Evolutionary conservation across 2,329 filamentous ascomycete species (phyloP).

Genomic region (Penicillium capsulatum): DNA sequence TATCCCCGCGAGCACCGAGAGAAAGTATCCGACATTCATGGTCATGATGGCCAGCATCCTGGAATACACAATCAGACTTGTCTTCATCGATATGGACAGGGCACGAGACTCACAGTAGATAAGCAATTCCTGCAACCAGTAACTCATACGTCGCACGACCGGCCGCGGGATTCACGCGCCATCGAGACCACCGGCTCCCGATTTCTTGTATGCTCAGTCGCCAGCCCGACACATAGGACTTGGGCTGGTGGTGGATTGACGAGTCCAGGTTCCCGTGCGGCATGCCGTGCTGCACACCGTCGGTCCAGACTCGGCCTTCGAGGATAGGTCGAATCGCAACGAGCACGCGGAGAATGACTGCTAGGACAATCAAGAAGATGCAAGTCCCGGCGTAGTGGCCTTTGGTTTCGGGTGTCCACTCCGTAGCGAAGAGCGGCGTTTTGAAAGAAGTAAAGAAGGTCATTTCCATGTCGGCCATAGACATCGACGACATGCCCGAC

Average conservation of each 20-base stretch:
- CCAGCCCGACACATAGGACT: conserved; percentile 5
- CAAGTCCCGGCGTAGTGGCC: conserved; percentile 80
- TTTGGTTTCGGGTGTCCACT: conserved; percentile 65
- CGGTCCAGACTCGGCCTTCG: conserved; percentile 36
- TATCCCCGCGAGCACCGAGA: conserved; percentile 68
- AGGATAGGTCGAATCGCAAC: conserved; percentile 61
- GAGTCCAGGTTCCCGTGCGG: conserved; percentile 2
- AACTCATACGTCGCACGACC: conserved; percentile 66
- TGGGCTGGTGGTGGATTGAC: background rate
- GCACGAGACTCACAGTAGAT: conserved; percentile 66
- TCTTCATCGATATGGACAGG: conserved; percentile 32
- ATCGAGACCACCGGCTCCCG: conserved; percentile 38
- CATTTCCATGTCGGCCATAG: conserved; percentile 24
- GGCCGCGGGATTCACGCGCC: conserved; percentile 75
- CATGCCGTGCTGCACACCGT: conserved; percentile 11
- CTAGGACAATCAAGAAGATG: conserved; percentile 78
- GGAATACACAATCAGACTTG: background rate
- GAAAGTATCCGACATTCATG: conserved; percentile 75
- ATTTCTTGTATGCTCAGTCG: conserved; percentile 16
- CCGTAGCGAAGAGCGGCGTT: conserved; percentile 60
- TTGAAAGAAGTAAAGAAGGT: conserved; percentile 51
- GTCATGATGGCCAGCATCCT: conserved; percentile 79
- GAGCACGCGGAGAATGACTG: conserved; percentile 62
- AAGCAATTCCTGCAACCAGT: conserved; percentile 67
- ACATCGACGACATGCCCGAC: conserved; percentile 12